phyloP scores from a whole-genome alignment of 2,329 filamentous ascomycete genomes.

The Grosmannia clavigera region DNA sequence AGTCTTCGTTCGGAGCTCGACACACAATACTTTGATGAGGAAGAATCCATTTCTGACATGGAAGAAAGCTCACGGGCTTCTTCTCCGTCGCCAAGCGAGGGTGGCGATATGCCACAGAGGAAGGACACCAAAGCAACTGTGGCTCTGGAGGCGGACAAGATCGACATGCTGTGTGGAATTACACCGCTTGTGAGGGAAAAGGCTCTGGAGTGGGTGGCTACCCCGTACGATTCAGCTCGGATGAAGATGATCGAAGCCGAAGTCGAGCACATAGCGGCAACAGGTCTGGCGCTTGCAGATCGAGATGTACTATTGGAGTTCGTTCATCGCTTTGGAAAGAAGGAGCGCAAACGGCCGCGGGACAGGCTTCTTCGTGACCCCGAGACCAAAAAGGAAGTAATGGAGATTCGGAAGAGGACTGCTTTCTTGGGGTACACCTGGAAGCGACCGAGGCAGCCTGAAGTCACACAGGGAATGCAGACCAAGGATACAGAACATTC shows the following conservation, averaged over 20 bases:
- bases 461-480: neutral
- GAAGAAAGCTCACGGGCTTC: conserved; percentile 6
- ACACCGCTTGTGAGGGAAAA: conserved; percentile 27
- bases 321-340: conserved; percentile 39
- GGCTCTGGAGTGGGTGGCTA: conserved; percentile 31
- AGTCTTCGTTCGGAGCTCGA: conserved; percentile 55
- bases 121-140: neutral
- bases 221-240: conserved; percentile 34
- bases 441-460: conserved; percentile 32
- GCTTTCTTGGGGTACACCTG: conserved; percentile 91
- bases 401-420: conserved; percentile 68
- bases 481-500: conserved; percentile 4
- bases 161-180: conserved; percentile 24
- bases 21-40: conserved; percentile 83
- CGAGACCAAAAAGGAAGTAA: conserved; percentile 49
- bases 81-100: conserved; percentile 16
- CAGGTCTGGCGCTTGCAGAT: conserved; percentile 21
- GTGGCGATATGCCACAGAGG: neutral
- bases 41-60: conserved; percentile 53
- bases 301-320: conserved; percentile 36
- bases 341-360: conserved; percentile 67
- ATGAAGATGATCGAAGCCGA: conserved; percentile 37
- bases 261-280: conserved; percentile 25
- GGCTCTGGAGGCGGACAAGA: conserved; percentile 17
- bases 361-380: conserved; percentile 74